phyloP scores from a whole-genome alignment of 2,329 filamentous ascomycete species.

The Graphilbum sp. region DNA sequence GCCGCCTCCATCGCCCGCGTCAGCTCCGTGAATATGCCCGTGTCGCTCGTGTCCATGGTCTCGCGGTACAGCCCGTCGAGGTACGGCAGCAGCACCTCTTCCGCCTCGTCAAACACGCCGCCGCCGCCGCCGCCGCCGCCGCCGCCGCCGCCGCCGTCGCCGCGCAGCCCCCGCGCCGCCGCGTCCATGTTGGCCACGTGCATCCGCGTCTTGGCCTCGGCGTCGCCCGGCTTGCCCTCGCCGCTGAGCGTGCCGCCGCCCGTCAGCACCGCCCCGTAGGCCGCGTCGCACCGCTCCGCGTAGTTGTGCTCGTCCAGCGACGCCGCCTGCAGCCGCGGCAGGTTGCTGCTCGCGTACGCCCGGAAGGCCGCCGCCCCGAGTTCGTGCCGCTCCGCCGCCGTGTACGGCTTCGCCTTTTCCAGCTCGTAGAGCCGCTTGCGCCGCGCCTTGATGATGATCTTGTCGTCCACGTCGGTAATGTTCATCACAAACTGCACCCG shows the following conservation, averaged over 20 bases:
- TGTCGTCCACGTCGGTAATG: conserved; percentile 56
- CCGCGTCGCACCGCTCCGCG: conserved; percentile 7
- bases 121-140: conserved; percentile 19
- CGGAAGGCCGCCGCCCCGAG: conserved; percentile 9
- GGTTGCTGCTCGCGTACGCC: conserved; percentile 12
- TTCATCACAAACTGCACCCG: conserved; percentile 62
- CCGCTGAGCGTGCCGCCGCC: conserved; percentile 10
- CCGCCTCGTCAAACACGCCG: conserved; percentile 38
- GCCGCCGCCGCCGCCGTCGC: conserved; percentile 16
- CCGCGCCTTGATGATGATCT: conserved; percentile 20
- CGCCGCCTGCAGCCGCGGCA: conserved; percentile 9
- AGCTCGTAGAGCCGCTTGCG: conserved; percentile 12
- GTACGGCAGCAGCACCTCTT: conserved; percentile 48
- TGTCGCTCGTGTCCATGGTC: conserved; percentile 40
- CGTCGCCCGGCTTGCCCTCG: conserved; percentile 11
- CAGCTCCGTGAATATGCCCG: conserved; percentile 50
- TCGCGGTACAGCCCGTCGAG: conserved; percentile 42
- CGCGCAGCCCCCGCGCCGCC: conserved; percentile 10
- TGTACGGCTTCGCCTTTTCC: conserved; percentile 9
- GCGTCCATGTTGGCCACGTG: conserved; percentile 12
- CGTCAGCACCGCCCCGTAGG: conserved; percentile 11
- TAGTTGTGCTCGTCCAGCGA: conserved; percentile 8
- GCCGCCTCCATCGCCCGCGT: conserved; percentile 48
- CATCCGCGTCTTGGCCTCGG: conserved; percentile 13
- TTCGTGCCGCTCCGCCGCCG: conserved; percentile 7